Percentiles rank a stretch among this genome's conserved stretches.
phyloP scores from a whole-genome alignment of 345 rosid species.

The thale cress (Arabidopsis thaliana) region TAIR10.1 NC_003070.9:24748001-24748500 shows the following conservation, averaged over 20 bases:
- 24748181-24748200: not conserved
- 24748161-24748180: not conserved
- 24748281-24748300: constrained; percentile 24
- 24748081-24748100: constrained; percentile 43
- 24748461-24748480: constrained; percentile 92
- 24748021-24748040: constrained; percentile 44
- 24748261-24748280: constrained; percentile 48
- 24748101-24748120: constrained; percentile 40
- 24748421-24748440: constrained; percentile 74
- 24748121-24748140: constrained; percentile 33
- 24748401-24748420: constrained; percentile 75
- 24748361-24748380: constrained; percentile 41
- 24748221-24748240: constrained; percentile 13
- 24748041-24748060: constrained; percentile 60
- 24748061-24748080: constrained; percentile 56
- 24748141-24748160: not conserved
- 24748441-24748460: constrained; percentile 84
- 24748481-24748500: constrained; percentile 87
- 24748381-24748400: constrained; percentile 16
- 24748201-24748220: not conserved
- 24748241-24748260: constrained; percentile 55
- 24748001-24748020: constrained; percentile 42
- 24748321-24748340: constrained; percentile 65
- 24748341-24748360: constrained; percentile 42
- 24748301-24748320: not conserved